A percentile compares a stretch with the other conserved stretches of the same genome.
phyloP scores from a whole-genome alignment of 345 rosid genomes.

The Lumnitzera racemosa region DNA sequence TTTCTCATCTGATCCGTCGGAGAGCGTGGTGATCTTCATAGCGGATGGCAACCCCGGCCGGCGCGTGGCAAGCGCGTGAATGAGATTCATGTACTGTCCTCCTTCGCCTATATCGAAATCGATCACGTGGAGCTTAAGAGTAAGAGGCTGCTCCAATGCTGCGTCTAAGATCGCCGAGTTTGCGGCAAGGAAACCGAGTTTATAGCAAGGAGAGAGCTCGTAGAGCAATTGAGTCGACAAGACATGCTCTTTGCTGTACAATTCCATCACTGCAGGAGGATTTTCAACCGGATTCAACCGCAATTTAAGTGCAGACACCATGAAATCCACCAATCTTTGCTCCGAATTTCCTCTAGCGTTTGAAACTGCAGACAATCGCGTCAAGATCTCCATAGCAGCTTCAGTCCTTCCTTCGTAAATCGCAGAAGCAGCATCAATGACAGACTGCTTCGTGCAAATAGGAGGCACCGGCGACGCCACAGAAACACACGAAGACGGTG shows the following conservation, averaged over 20 bases:
- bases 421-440: constrained; percentile 69
- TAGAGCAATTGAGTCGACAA: constrained; percentile 52
- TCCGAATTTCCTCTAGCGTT: constrained; percentile 57
- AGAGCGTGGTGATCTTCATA: constrained; percentile 68
- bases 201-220: constrained; percentile 74
- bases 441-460: constrained; percentile 41
- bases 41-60: constrained; percentile 20
- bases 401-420: constrained; percentile 66
- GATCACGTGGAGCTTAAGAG: constrained; percentile 47
- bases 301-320: constrained; percentile 53
- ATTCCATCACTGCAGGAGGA: constrained; percentile 45
- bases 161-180: constrained; percentile 77
- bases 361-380: constrained; percentile 40
- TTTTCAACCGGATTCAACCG: constrained; percentile 42
- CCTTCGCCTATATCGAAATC: constrained; percentile 85
- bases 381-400: constrained; percentile 52
- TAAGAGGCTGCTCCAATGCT: constrained; percentile 29
- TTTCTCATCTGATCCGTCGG: constrained; percentile 29
- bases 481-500: constrained; percentile 56
- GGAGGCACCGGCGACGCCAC: constrained; percentile 49
- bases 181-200: constrained; percentile 79
- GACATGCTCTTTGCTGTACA: constrained; percentile 52
- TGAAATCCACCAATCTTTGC: constrained; percentile 58
- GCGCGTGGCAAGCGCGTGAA: constrained; percentile 58
- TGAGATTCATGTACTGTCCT: constrained; percentile 60